Percentiles rank a stretch among this genome's conserved stretches.
Conservation (phyloP, 805 yeast species). For the Cyberlindnera misumaiensis region DNA sequence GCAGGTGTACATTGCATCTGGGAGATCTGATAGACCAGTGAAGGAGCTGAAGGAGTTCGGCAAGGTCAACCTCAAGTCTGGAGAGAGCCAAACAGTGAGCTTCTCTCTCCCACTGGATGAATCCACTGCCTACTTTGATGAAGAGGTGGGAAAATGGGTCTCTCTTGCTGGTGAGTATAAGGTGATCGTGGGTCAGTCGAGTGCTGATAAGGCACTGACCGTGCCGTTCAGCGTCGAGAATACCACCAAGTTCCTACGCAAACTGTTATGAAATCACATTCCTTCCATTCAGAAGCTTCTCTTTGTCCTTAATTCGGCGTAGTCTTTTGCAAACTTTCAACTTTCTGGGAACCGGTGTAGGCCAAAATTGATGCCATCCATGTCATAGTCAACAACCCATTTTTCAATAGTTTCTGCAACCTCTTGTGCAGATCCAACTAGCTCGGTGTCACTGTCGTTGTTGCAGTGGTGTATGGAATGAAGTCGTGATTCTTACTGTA, state of each 20-base stretch:
- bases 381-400: too few species aligned
- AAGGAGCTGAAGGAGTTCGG: constrained; percentile 55
- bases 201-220: constrained; percentile 19
- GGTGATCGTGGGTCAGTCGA: constrained; percentile 38
- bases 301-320: too few species aligned
- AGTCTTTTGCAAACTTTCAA: too few species aligned
- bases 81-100: constrained; percentile 31
- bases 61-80: constrained; percentile 40
- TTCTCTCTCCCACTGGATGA: constrained; percentile 37
- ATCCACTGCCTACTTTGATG: constrained; percentile 47
- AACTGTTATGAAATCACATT: background rate
- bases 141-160: constrained; percentile 41
- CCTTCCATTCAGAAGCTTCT: too few species aligned
- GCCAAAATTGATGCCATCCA: too few species aligned
- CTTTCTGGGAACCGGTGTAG: too few species aligned
- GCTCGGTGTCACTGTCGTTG: too few species aligned
- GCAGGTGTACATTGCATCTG: constrained; percentile 43
- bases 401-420: too few species aligned
- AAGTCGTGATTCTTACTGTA: too few species aligned
- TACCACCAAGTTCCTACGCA: background rate
- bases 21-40: constrained; percentile 38
- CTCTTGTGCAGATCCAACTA: too few species aligned
- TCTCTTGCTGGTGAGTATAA: constrained; percentile 43
- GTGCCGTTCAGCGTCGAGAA: constrained; percentile 8
- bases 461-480: too few species aligned